These are phyloP conservation scores for Oryza glumipatula DNA, from an alignment of 176 grass and related monocot genomes.

Conservation along the genomic window DNA sequence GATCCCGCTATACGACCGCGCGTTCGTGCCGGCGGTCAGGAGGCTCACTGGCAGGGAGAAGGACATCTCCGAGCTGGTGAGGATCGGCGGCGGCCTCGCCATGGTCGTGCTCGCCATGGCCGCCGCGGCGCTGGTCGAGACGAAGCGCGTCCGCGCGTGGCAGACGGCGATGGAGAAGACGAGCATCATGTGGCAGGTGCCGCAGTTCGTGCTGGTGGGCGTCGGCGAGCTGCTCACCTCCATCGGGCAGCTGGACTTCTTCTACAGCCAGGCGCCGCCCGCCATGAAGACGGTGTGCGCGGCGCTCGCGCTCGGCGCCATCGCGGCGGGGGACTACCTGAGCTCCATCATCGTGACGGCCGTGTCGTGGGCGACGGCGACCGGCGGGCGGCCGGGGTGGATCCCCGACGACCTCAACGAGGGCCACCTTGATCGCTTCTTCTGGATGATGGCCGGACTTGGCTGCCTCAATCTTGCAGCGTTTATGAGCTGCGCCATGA, in stretches of 20 bases:
- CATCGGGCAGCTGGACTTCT: constrained; percentile 61
- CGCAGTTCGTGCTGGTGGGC: constrained; percentile 49
- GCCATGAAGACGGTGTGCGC: constrained; percentile 66
- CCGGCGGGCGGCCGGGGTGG: constrained; percentile 42
- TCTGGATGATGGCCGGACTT: constrained; percentile 36
- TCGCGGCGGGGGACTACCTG: constrained; percentile 53
- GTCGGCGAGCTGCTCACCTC: constrained; percentile 48
- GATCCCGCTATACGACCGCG: constrained; percentile 32
- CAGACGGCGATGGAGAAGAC: background rate
- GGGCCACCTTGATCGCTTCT: constrained; percentile 57
- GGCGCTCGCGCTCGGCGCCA: constrained; percentile 47
- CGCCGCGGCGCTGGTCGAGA: constrained; percentile 28
- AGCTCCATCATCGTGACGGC: constrained; percentile 54
- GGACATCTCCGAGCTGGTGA: constrained; percentile 19
- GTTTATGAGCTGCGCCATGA: background rate
- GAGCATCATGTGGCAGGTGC: constrained; percentile 41
- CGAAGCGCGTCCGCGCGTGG: background rate
- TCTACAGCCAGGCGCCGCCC: constrained; percentile 63
- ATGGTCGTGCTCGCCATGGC: constrained; percentile 31
- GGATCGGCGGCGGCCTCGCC: constrained; percentile 10
- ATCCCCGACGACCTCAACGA: constrained; percentile 64
- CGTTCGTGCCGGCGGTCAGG: background rate
- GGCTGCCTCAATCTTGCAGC: background rate
- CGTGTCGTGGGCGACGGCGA: constrained; percentile 32
- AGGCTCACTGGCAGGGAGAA: constrained; percentile 1